Conservation (phyloP, 2,329 filamentous ascomycete genomes). For the Sclerotinia trifoliorum region DNA sequence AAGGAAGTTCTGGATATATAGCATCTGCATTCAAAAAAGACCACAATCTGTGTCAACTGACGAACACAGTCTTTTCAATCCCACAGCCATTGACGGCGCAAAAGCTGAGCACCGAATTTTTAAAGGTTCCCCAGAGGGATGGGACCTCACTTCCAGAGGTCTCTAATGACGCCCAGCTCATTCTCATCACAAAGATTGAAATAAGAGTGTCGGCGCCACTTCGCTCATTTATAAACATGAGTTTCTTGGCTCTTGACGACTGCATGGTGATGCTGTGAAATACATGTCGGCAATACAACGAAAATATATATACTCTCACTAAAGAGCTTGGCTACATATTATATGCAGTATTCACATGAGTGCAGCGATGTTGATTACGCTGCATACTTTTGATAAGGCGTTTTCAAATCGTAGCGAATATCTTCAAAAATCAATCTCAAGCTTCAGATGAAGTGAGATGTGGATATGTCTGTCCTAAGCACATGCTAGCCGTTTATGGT, state of each 20-base stretch:
- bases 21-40: no score
- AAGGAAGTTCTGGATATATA: no score
- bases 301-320: constrained; percentile 17
- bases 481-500: neutral
- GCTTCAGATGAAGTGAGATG: constrained; percentile 10
- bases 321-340: constrained; percentile 20
- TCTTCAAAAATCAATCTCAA: constrained; percentile 18
- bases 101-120: no score
- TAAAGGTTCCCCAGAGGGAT: no score
- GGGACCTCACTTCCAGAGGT: no score
- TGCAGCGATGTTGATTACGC: neutral
- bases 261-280: constrained; percentile 9
- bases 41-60: no score
- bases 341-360: constrained; percentile 2
- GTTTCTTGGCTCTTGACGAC: constrained; percentile 16
- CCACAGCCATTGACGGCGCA: no score
- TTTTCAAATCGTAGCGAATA: constrained; percentile 4
- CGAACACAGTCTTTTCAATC: no score
- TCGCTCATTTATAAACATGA: constrained; percentile 13
- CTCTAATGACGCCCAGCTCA: no score
- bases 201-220: constrained; percentile 8
- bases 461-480: neutral
- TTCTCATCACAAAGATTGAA: neutral
- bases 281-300: neutral
- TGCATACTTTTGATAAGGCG: neutral